Base-by-base conservation (phyloP, 345 rosid genomes). In the Barbarea vulgaris region DNA sequence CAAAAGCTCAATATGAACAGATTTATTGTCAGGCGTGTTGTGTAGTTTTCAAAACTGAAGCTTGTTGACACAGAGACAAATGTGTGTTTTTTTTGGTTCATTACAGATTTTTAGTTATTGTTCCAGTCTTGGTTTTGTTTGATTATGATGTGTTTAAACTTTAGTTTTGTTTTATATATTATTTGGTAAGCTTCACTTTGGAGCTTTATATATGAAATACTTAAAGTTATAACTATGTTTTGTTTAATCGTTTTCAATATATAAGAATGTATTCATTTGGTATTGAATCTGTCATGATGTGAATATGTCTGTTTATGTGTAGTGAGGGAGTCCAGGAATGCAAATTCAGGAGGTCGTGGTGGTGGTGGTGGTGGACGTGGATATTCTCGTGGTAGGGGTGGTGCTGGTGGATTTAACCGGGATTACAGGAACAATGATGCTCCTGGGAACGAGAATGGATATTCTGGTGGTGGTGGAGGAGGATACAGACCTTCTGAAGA, bases 311-410 rank as follows among this genome's bases (percentile, higher is more conserved):
- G 4, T 44, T 15, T 2, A 7, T 22, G 14, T 52, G 51, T 39
- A 94, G 98, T 87, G 88, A 89, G 90, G 72, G 96, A 94, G 74
- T 81, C 83, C 0, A 94, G 37, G 80, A 87, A 50, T 73, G 97
- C 82, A 24, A 53, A 79, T 61, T 81, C 80, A 37, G 76, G 72
- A 36, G 80, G 72, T 2, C 91, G 91, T 70, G 90, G 87, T 18
- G 76, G 75, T 25, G 85, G 84, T 39, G 84, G 76, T 24, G 77
- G 73, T 18, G 89, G 87, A 0, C 84, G 87, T 7, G 82, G 87
- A 11, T 25, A 22, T 76, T 62, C 79, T 17, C 78, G 83, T 72
- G 79, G 83, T 14, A 80, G 82, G 21, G 53, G 76, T 15, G 81
- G 90, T 50, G n/a, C n/a, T n/a, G 88, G 90, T 50, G 88, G 91